Base-by-base conservation (phyloP, 495 filamentous ascomycete species). In the Pseudevernia furfuracea region DNA sequence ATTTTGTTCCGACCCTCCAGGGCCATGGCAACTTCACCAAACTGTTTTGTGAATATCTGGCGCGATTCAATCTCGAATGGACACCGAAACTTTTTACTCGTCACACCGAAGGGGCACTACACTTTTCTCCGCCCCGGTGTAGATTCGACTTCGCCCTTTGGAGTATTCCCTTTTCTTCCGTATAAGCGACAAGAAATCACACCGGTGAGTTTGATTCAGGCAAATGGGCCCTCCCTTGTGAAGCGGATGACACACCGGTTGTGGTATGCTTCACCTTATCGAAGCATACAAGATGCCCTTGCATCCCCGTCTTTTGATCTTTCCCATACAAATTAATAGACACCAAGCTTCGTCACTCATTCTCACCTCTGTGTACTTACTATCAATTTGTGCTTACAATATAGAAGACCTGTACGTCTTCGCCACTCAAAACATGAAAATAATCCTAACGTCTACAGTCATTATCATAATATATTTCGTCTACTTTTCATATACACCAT, bases 91-190 rank as follows among this genome's bases (percentile, higher is more conserved):
- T 6, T n/a, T 55, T 21, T 55, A 1, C 52, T 34, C 15, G 6
- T 52, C 52, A 55, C 52, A 55, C 52, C 52, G 52, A 34, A 55
- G 30, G 15, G 52, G 52, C 52, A 55, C 52, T 55, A 55, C 52
- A 55, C 2, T 17, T 34, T 21, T 34, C 30, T 55, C 30, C 30
- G 52, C 52, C 52, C 30, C 52, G 28, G 30, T 34, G 52, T 19
- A 34, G 30, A 34, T 55, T 55, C 17, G 21, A 34, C 52, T 55
- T 34, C 52, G 52, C 52, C 52, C 30, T 55, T 55, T 30, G 49
- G 49, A 55, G 9, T 55, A 55, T 34, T 55, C 52, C 52, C 52
- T 21, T 34, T 55, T 30, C 52, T 32, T 55, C 17, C 52, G 28
- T 36, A 55, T 21, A 55, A 34, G 30, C 17, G 21, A 55, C 17